Evolutionary conservation across 768 basidiomycete species (phyloP), one percentile per base, ranked within the genome.

Genomic region (Naganishia vaughanmartiniae): DNA sequence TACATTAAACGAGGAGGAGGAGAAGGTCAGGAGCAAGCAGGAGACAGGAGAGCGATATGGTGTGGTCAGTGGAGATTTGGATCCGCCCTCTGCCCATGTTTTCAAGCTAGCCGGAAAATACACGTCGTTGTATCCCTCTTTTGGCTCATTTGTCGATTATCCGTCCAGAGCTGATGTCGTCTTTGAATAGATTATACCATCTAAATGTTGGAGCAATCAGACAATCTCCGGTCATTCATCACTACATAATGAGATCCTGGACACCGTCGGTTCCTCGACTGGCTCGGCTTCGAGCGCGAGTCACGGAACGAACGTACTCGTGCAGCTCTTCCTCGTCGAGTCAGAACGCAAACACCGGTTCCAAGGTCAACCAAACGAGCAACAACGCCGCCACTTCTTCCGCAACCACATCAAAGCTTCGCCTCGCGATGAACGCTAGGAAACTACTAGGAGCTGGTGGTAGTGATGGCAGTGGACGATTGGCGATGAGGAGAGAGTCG

Each of bases 251-350:
- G 57, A 33, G 57, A 58, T 39, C 57, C 57, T 58, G 57, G 57
- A 21, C 34, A 36, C 9, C 57, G 31, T 58, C 57, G 7, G 57
- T 36, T 14, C 57, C 57, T 21, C 57, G 34, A 24, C 34, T 58
- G 33, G n/a, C 57, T 24, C 57, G 57, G 19, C 57, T 58, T 24
- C 57, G 57, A 36, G 57, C 34, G 17, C 57, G 57, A 39, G 57
- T 34, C 11, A 58, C 57, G 36, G 57, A 58, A 24, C 57, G 57
- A 58, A 58, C 57, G n/a, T 58, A 58, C 15, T 58, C 57, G 34
- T 58, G 57, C 57, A 36, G 57, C 34, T 58, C 57, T 19, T 58
- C 57, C 21, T 58, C 57, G n/a, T 58, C 57, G 24, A 58, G 57
- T 36, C 57, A 58, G 31, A 58, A 58, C 33, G 57, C 57, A 34